A percentile compares a stretch with the other conserved stretches of the same genome.
These are phyloP conservation scores for Avena insularis DNA, from an alignment of 176 grass and related monocot genomes.

Conservation along the genomic window DNA sequence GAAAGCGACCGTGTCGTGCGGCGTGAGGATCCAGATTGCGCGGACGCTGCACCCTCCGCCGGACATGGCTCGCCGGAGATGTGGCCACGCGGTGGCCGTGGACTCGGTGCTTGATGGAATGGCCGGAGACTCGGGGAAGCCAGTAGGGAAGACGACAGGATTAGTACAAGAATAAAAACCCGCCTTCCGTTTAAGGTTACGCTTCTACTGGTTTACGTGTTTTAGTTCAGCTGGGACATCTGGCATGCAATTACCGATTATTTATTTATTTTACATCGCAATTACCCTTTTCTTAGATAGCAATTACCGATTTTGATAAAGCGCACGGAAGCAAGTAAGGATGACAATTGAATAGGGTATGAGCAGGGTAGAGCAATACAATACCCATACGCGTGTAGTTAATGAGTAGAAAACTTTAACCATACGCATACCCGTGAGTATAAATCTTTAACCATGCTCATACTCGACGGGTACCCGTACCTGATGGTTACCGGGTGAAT, in stretches of 20 bases:
- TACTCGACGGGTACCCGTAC: too few species aligned
- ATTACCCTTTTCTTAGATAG: too few species aligned
- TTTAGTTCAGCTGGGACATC: not conserved
- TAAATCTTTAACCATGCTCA: too few species aligned
- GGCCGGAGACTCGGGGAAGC: conserved; percentile 4
- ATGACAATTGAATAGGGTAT: too few species aligned
- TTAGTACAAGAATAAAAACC: not conserved
- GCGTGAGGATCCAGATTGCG: conserved; percentile 83
- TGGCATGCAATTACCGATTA: not conserved
- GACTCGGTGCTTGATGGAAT: conserved; percentile 6
- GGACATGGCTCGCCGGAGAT: conserved; percentile 50
- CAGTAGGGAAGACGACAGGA: conserved; percentile 18
- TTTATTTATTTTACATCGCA: too few species aligned
- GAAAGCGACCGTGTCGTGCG: conserved; percentile 69
- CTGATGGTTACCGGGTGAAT: too few species aligned
- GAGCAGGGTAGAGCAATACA: too few species aligned
- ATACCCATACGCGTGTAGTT: too few species aligned
- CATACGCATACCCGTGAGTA: too few species aligned
- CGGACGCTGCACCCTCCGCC: conserved; percentile 72
- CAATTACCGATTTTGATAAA: not conserved
- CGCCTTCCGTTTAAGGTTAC: not conserved
- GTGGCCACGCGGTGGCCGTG: conserved; percentile 22
- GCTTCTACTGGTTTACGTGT: not conserved
- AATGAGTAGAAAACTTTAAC: too few species aligned
- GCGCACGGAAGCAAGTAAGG: not conserved